A percentile compares a stretch with the other conserved stretches of the same genome.
These are phyloP conservation scores for Wickerhamomyces queroliae DNA, from an alignment of 805 yeast species.

Conservation along the genomic window DNA sequence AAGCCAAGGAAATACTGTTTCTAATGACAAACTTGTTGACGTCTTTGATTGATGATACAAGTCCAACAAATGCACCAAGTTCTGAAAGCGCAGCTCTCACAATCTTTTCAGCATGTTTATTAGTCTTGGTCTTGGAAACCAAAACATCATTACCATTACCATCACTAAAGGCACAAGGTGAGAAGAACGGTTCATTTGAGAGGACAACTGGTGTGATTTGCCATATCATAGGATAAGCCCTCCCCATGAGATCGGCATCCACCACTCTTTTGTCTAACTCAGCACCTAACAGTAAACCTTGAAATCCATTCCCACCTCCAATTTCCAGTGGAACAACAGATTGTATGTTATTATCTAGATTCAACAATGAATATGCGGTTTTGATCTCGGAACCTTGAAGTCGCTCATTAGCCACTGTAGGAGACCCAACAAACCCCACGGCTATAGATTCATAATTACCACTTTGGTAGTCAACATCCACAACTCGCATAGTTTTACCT, in stretches of 20 bases:
- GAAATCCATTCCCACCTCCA: conserved; percentile 39
- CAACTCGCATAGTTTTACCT: conserved; percentile 29
- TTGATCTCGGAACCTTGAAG: conserved; percentile 32
- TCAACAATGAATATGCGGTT: conserved; percentile 25
- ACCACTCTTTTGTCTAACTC: conserved; percentile 26
- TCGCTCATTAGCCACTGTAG: conserved; percentile 41
- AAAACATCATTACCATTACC: conserved; percentile 38
- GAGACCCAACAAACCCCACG: conserved; percentile 39
- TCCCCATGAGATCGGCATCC: conserved; percentile 40
- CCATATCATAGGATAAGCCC: conserved; percentile 41
- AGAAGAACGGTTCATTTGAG: conserved; percentile 15
- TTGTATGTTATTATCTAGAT: conserved; percentile 23
- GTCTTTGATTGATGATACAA: conserved; percentile 29
- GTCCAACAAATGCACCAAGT: conserved; percentile 35
- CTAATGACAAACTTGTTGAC: conserved; percentile 25
- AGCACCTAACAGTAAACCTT: conserved; percentile 24
- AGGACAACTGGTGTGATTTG: conserved; percentile 33
- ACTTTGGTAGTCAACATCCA: conserved; percentile 28
- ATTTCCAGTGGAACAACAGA: conserved; percentile 34
- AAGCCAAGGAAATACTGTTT: conserved; percentile 34
- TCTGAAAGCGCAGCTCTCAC: conserved; percentile 38
- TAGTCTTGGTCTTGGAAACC: conserved; percentile 27
- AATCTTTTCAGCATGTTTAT: conserved; percentile 28
- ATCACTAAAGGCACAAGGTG: conserved; percentile 28
- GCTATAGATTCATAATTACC: conserved; percentile 22